A percentile compares a stretch with the other conserved stretches of the same genome.
Conservation (phyloP, 169 alveolate species). For the Plasmodium malariae region DNA sequence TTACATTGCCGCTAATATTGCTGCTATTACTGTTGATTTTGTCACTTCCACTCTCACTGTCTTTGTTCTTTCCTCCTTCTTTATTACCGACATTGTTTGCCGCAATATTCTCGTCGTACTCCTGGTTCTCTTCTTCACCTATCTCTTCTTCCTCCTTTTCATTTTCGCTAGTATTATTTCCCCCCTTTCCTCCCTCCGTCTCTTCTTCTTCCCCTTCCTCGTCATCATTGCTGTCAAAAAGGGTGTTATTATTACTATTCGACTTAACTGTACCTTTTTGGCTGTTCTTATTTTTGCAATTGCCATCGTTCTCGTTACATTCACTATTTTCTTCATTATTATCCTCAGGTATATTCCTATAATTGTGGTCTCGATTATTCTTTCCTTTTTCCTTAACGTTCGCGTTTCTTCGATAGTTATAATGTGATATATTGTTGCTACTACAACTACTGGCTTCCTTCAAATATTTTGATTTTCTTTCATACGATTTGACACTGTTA, state of each 20-base stretch:
- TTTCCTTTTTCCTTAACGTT: no score
- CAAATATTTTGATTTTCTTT: no score
- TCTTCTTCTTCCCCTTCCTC: neutral
- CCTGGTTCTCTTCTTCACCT: neutral
- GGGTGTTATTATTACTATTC: neutral
- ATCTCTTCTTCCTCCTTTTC: neutral
- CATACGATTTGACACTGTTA: constrained; percentile 27
- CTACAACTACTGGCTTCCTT: no score
- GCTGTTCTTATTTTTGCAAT: constrained; percentile 29
- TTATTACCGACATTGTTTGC: neutral
- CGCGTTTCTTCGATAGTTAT: neutral
- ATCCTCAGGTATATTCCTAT: constrained; percentile 26
- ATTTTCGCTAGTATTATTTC: neutral
- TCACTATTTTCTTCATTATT: constrained; percentile 41
- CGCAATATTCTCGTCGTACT: neutral
- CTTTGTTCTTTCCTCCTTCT: neutral
- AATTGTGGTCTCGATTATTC: constrained; percentile 16
- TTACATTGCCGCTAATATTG: neutral
- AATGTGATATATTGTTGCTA: no score
- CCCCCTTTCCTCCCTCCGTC: neutral
- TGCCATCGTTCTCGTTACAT: constrained; percentile 12
- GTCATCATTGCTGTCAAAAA: constrained; percentile 28
- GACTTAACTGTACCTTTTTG: constrained; percentile 21
- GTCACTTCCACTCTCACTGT: neutral
- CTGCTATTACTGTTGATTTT: constrained; percentile 11